These are phyloP conservation scores for Candida glaebosa DNA, from an alignment of 805 yeast genomes.

Conservation along the genomic window DNA sequence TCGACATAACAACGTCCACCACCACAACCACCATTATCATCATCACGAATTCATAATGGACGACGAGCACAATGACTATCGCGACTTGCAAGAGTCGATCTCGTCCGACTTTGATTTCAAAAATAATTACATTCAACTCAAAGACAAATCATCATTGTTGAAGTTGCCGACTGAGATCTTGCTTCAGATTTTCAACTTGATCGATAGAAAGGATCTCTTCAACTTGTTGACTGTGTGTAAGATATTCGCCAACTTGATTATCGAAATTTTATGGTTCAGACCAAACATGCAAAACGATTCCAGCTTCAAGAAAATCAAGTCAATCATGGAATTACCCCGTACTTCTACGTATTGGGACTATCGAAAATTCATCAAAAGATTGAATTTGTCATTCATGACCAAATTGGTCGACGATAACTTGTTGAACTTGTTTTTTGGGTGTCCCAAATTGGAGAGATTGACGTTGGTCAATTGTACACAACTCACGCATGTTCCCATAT, in stretches of 20 bases:
- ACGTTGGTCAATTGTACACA: slow-evolving; percentile 78
- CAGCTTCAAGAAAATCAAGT: slow-evolving; percentile 50
- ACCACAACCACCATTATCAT: slow-evolving; percentile 5
- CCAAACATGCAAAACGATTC: slow-evolving; percentile 60
- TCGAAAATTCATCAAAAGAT: slow-evolving; percentile 65
- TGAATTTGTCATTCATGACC: slow-evolving; percentile 76
- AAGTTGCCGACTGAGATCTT: slow-evolving; percentile 59
- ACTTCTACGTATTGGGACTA: slow-evolving; percentile 60
- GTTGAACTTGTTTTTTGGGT: slow-evolving; percentile 58
- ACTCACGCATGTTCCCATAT: slow-evolving; percentile 58
- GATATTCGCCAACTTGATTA: slow-evolving; percentile 72
- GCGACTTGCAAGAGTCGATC: slow-evolving; percentile 33
- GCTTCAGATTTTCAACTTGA: slow-evolving; percentile 60
- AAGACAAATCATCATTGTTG: slow-evolving; percentile 32
- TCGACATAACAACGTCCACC: neutral
- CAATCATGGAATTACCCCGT: slow-evolving; percentile 50
- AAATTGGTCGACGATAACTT: slow-evolving; percentile 62
- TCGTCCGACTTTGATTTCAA: slow-evolving; percentile 10
- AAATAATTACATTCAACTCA: slow-evolving; percentile 7
- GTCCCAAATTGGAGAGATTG: slow-evolving; percentile 77
- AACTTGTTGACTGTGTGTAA: slow-evolving; percentile 70
- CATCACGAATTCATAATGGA: slow-evolving; percentile 28
- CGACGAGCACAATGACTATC: slow-evolving; percentile 29
- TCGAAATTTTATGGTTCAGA: slow-evolving; percentile 84
- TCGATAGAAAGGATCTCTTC: slow-evolving; percentile 60